These are phyloP conservation scores for Penicillium subrubescens DNA, from an alignment of 495 filamentous ascomycete genomes.

Conservation along the genomic window DNA sequence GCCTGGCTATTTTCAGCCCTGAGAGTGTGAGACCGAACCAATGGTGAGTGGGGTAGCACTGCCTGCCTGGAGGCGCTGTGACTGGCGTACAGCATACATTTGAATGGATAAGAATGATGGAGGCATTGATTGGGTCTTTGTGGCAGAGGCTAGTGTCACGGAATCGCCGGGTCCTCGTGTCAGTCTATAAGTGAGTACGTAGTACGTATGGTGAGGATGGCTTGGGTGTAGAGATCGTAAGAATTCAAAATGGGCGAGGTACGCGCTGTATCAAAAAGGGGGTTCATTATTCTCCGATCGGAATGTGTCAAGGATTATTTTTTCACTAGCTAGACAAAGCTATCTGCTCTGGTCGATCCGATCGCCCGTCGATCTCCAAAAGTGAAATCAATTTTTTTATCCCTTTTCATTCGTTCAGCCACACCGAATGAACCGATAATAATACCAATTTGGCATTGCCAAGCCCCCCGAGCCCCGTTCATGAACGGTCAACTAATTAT, in stretches of 20 bases:
- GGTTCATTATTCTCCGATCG: neutral
- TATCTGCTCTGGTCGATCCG: neutral
- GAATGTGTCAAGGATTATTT: slow-evolving; percentile 4
- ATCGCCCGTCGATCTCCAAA: neutral
- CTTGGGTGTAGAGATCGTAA: neutral
- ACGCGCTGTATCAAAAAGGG: neutral
- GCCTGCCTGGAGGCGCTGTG: neutral
- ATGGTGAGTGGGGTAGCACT: slow-evolving; percentile 8
- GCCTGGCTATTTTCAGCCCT: slow-evolving; percentile 23
- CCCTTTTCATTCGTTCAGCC: neutral
- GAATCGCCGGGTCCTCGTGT: neutral
- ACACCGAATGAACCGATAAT: neutral
- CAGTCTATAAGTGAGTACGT: neutral
- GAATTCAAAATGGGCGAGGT: neutral
- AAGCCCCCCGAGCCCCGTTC: neutral
- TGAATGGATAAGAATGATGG: neutral
- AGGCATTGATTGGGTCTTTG: neutral
- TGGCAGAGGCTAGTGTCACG: neutral
- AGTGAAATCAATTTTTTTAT: neutral
- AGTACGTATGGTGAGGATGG: neutral
- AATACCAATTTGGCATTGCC: neutral
- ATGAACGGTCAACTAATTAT: neutral
- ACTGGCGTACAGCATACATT: neutral
- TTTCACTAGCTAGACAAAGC: neutral
- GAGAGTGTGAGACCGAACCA: slow-evolving; percentile 19